Conservation (phyloP, 306 rosid genomes). For the Inga oerstediana region DNA sequence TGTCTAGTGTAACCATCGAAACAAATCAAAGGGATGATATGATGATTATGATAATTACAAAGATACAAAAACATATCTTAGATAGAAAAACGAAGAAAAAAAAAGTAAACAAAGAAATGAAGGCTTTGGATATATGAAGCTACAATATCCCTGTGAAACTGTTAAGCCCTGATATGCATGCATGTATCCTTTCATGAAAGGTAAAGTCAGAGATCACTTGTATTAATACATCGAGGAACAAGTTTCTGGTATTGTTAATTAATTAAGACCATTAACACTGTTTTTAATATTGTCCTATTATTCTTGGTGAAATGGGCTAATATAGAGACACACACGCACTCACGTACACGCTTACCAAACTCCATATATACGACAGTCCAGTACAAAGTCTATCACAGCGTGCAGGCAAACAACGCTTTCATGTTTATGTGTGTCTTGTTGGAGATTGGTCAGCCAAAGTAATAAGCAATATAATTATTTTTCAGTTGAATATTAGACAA, state of each 20-base stretch:
- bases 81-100: background rate
- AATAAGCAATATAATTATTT: background rate
- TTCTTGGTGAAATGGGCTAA: background rate
- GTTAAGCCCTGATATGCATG: background rate
- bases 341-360: background rate
- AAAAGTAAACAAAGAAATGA: background rate
- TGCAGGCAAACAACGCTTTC: background rate
- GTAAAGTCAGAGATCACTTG: constrained; percentile 1
- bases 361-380: background rate
- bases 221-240: background rate
- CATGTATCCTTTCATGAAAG: background rate
- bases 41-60: background rate
- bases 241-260: background rate
- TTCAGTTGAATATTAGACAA: background rate
- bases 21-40: background rate
- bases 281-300: background rate
- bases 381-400: background rate
- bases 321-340: too few relatives aligned
- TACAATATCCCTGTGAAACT: constrained; percentile 1
- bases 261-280: background rate
- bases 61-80: background rate
- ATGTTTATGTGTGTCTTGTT: background rate
- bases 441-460: background rate
- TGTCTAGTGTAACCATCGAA: background rate
- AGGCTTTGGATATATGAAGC: background rate